Evolutionary conservation across 116 monocot genomes (phyloP), one percentile per base, ranked within the genome.

Genomic region (Posidonia oceanica): DNA sequence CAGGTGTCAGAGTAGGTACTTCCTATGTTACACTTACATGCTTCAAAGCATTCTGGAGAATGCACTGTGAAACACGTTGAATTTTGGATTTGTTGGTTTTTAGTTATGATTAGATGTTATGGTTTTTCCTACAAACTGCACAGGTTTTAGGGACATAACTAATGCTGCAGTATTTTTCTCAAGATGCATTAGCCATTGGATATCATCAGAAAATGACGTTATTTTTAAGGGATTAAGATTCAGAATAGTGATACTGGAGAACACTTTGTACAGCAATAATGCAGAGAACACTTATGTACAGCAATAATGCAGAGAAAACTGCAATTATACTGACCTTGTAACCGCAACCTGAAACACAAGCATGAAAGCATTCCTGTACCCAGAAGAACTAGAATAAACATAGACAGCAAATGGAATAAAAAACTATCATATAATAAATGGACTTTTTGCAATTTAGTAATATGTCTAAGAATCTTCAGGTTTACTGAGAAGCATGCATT

Each of bases 311-410:
- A 20, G 58, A 20, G 58, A n/a, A 58, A 3, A 2, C 17, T 18
- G 58, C 58, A 58, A 21, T 18, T n/a, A 18, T 21, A 58, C 85
- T 68, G 63, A 93, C 92, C 86, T 82, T 93, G 73, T 80, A 93
- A 73, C 92, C 79, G 63, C 92, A 93, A 20, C 92, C 92, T 41
- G 92, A 86, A 69, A 83, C 80, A 75, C 92, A 93, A 36, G 92
- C 92, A 80, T 76, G 73, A 75, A 93, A 93, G 58, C 92, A 93
- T 38, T 88, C 86, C 92, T 93, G 82, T 78, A 83, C 41, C 39
- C 16, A 75, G 39, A 48, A 69, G 14, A 59, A 59, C 23, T 23
- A 42, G 5, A 14, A 74, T 58, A 68, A 53, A 39, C 39, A 73
- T n/a, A 39, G 7, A 22, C 53, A 39, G 54, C n/a, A 36, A 73